These are phyloP conservation scores for Trichosporon faecale DNA, from an alignment of 1,284 basidiomycete species.

Conservation along the genomic window DNA sequence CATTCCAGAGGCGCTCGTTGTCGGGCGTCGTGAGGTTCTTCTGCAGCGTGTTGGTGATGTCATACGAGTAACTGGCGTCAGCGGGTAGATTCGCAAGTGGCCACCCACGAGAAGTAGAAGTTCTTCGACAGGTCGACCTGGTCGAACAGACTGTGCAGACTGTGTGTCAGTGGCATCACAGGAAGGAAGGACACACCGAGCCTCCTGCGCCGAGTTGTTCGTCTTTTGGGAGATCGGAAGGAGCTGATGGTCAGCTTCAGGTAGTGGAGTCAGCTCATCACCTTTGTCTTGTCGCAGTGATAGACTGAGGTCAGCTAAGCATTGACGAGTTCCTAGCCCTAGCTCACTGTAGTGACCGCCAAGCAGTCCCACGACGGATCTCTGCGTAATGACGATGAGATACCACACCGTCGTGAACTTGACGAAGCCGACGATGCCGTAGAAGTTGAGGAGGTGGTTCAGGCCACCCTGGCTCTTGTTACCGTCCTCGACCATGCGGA, in stretches of 20 bases:
- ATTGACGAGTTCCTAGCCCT: not conserved
- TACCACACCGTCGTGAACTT: constrained; percentile 90
- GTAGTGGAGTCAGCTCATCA: constrained; percentile 43
- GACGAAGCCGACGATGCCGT: constrained; percentile 67
- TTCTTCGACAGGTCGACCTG: constrained; percentile 98
- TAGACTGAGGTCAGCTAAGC: constrained; percentile 59
- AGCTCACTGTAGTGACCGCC: constrained; percentile 78
- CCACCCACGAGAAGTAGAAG: constrained; percentile 88
- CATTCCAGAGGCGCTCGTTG: constrained; percentile 61
- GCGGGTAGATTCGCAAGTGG: not conserved
- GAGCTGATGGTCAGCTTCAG: constrained; percentile 32
- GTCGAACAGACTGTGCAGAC: constrained; percentile 84
- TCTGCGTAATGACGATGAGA: constrained; percentile 80
- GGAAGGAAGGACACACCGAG: constrained; percentile 54
- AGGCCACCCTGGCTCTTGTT: constrained; percentile 84
- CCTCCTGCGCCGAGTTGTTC: constrained; percentile 80
- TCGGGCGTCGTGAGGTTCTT: constrained; percentile 72
- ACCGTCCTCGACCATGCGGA: constrained; percentile 92
- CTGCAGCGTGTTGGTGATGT: constrained; percentile 91
- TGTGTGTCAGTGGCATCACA: constrained; percentile 31
- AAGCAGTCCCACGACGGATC: constrained; percentile 86
- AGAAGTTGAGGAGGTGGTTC: constrained; percentile 75
- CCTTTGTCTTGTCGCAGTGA: constrained; percentile 89
- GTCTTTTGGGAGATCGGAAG: constrained; percentile 44
- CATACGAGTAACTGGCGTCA: constrained; percentile 79